These are phyloP conservation scores for Zea mays DNA, from an alignment of 176 grass and related monocot genomes.

Conservation along the genomic window Zm-B73-REFERENCE-NAM-5.0 NC_050098.1:185867001-185867500, in stretches of 20 bases:
- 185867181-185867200: conserved; percentile 67
- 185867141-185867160: conserved; percentile 79
- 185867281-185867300: neutral
- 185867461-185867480: neutral
- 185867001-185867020: conserved; percentile 76
- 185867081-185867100: conserved; percentile 90
- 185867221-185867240: conserved; percentile 28
- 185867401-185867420: conserved; percentile 8
- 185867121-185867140: conserved; percentile 66
- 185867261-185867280: neutral
- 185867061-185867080: conserved; percentile 70
- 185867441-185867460: neutral
- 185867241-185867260: neutral
- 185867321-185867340: neutral
- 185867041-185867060: conserved; percentile 82
- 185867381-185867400: neutral
- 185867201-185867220: neutral
- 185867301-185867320: neutral
- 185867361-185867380: neutral
- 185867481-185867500: conserved; percentile 20
- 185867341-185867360: neutral
- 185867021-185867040: conserved; percentile 71
- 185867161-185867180: conserved; percentile 70
- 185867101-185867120: conserved; percentile 76
- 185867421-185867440: neutral